Conservation (phyloP, 345 rosid species). For the Salix dunnii region DNA sequence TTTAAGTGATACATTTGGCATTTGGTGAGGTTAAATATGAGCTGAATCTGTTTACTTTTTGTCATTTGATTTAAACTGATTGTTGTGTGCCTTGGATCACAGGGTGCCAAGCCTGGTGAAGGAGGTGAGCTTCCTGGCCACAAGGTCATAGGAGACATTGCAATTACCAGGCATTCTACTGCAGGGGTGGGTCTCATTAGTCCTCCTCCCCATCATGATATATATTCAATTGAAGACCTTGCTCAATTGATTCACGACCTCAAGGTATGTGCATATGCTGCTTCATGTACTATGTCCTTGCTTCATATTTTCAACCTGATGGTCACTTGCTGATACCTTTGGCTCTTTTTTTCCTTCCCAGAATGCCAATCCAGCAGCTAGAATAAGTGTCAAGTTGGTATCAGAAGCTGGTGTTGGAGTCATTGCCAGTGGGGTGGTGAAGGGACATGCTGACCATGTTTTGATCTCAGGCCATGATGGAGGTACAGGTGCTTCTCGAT, state of each 20-base stretch:
- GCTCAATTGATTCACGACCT: slow-evolving; percentile 98
- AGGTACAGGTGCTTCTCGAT: slow-evolving; percentile 98
- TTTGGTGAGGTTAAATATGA: slow-evolving; percentile 47
- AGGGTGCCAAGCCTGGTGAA: slow-evolving; percentile 99
- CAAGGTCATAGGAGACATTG: slow-evolving; percentile 98
- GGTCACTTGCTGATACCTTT: slow-evolving; percentile 12
- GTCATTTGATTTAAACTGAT: slow-evolving; percentile 19
- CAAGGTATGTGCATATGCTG: slow-evolving; percentile 51
- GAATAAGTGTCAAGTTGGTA: slow-evolving; percentile 91
- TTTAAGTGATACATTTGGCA: slow-evolving; percentile 42
- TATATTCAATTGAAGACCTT: slow-evolving; percentile 98
- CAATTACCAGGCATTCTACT: slow-evolving; percentile 90
- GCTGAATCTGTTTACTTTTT: slow-evolving; percentile 16
- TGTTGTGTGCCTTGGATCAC: slow-evolving; percentile 18
- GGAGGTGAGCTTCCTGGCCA: slow-evolving; percentile 99
- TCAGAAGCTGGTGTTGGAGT: slow-evolving; percentile 99
- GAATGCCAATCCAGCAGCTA: slow-evolving; percentile 93
- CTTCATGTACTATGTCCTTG: neutral
- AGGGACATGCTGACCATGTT: slow-evolving; percentile 99
- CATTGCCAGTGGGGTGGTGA: slow-evolving; percentile 98
- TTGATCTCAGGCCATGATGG: slow-evolving; percentile 98
- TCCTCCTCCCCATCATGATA: slow-evolving; percentile 99
- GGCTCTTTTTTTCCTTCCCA: slow-evolving; percentile 18
- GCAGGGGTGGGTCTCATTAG: slow-evolving; percentile 99
- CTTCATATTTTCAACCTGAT: neutral